phyloP scores from a whole-genome alignment of 2,329 filamentous ascomycete genomes.

The Diaporthe ampelina region DNA sequence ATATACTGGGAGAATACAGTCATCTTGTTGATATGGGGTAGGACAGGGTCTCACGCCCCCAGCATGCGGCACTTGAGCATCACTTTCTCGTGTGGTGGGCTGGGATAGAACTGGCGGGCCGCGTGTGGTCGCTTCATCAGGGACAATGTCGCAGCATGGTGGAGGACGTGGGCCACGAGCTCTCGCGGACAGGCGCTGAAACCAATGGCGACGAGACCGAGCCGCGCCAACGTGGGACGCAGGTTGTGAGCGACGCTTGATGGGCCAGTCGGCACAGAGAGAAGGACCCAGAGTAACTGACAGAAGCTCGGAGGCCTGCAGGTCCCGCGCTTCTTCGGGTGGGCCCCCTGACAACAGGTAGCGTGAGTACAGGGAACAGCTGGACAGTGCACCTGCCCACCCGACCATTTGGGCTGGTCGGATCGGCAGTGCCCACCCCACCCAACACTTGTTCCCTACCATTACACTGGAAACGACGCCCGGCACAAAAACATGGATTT shows the following conservation, averaged over 20 bases:
- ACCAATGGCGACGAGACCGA: constrained; percentile 31
- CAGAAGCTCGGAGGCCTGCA: constrained; percentile 31
- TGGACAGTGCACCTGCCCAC: constrained; percentile 39
- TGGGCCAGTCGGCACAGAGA: constrained; percentile 15
- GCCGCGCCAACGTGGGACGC: constrained; percentile 29
- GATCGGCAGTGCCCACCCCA: not conserved
- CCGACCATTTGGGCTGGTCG: constrained; percentile 17
- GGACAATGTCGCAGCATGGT: not conserved
- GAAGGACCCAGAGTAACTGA: not conserved
- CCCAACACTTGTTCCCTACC: too few relatives aligned
- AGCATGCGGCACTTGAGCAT: constrained; percentile 8
- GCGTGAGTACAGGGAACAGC: constrained; percentile 33
- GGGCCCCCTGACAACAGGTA: constrained; percentile 29
- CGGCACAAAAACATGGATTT: not conserved
- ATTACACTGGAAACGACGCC: too few relatives aligned
- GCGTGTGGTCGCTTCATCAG: constrained; percentile 31
- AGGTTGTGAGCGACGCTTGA: constrained; percentile 29
- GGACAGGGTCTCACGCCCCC: constrained; percentile 31
- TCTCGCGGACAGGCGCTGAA: constrained; percentile 31
- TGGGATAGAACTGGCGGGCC: not conserved
- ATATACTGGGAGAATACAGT: not conserved
- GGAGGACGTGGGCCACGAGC: not conserved
- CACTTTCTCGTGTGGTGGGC: not conserved
- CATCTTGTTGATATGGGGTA: constrained; percentile 28
- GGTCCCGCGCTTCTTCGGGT: constrained; percentile 6